Evolutionary conservation across 1,284 basidiomycete genomes (phyloP).

Genomic region (Ganoderma lingzhi): DNA sequence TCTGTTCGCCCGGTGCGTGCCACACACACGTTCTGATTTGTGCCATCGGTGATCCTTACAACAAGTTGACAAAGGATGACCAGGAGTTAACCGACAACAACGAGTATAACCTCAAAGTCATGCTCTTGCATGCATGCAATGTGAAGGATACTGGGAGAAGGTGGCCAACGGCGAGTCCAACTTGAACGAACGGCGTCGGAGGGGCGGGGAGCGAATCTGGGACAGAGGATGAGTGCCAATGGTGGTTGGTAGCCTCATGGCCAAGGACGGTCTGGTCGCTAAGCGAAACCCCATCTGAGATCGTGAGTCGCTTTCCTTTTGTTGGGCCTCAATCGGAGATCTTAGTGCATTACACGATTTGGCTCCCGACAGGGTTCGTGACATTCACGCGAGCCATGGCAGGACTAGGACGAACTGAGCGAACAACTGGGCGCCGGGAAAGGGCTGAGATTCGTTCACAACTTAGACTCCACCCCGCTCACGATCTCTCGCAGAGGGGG

Average conservation of each 20-base stretch:
- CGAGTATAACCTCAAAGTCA: background rate
- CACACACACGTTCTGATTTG: slow-evolving; percentile 23
- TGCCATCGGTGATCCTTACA: slow-evolving; percentile 7
- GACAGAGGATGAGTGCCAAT: slow-evolving; percentile 25
- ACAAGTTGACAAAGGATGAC: background rate
- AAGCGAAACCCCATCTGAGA: slow-evolving; percentile 15
- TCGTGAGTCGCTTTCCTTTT: slow-evolving; percentile 27
- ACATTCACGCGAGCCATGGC: slow-evolving; percentile 6
- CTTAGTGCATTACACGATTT: slow-evolving; percentile 22
- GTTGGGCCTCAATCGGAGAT: slow-evolving; percentile 32
- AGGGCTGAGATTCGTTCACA: slow-evolving; percentile 22
- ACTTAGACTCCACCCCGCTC: slow-evolving; percentile 20
- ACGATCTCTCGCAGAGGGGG: slow-evolving; percentile 25
- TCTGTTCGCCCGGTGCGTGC: slow-evolving; percentile 3
- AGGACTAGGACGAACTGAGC: slow-evolving; percentile 14
- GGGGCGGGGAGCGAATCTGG: slow-evolving; percentile 14
- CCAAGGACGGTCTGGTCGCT: slow-evolving; percentile 8
- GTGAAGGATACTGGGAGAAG: background rate
- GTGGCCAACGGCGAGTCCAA: background rate
- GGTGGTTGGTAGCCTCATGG: slow-evolving; percentile 34
- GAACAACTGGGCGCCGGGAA: slow-evolving; percentile 27
- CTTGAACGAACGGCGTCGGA: background rate
- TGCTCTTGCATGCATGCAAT: background rate
- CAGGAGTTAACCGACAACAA: background rate
- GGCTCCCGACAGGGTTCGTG: slow-evolving; percentile 22